phyloP scores from a whole-genome alignment of 2,329 filamentous ascomycete genomes.

The Ophiostoma perfectum region DNA sequence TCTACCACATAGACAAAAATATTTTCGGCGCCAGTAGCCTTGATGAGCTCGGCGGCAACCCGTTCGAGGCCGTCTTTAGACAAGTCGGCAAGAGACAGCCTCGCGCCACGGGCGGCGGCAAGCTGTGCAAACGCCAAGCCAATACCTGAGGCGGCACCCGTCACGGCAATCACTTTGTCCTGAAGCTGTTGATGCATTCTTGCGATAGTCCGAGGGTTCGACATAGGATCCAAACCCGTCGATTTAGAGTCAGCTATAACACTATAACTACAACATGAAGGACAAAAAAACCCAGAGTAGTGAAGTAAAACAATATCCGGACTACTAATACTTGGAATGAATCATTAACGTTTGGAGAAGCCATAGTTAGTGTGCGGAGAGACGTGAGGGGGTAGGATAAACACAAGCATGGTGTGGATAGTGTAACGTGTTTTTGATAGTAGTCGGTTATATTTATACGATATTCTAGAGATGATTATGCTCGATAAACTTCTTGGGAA shows the following conservation, averaged over 20 bases:
- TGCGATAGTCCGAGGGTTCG: background rate
- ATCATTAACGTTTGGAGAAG: background rate
- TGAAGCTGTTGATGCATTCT: constrained; percentile 30
- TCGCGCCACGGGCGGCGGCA: constrained; percentile 39
- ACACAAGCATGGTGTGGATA: background rate
- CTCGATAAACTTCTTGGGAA: constrained; percentile 9
- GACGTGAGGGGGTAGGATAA: background rate
- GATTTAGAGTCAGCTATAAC: too few species aligned
- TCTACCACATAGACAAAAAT: background rate
- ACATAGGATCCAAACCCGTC: too few species aligned
- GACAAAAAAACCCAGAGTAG: background rate
- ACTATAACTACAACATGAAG: background rate
- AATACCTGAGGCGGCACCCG: constrained; percentile 43
- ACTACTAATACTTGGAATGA: background rate
- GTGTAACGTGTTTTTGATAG: too few species aligned
- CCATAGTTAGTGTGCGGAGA: background rate
- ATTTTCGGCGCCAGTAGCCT: background rate
- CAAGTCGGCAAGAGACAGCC: constrained; percentile 31
- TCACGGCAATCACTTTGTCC: constrained; percentile 42
- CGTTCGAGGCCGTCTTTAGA: background rate
- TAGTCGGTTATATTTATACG: too few species aligned
- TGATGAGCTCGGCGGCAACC: background rate
- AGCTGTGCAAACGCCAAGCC: constrained; percentile 41
- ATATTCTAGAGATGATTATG: background rate
- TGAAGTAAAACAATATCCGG: background rate